Conservation (phyloP, 352 stramenopile species). For the Hyaloperonospora brassicae region DNA sequence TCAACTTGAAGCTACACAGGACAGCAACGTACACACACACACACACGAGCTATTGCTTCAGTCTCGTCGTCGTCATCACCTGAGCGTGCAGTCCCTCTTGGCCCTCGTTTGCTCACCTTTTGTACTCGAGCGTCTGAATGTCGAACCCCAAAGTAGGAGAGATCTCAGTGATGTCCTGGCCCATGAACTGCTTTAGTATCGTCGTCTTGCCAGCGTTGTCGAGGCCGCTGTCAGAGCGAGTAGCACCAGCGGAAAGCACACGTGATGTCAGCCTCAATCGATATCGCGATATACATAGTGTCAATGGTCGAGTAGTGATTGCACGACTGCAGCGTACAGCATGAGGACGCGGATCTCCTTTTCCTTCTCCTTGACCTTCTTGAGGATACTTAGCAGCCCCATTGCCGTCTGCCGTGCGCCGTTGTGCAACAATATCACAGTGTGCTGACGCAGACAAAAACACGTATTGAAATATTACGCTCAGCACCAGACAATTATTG, state of each 20-base stretch:
- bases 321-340: conserved; percentile 51
- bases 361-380: conserved; percentile 99
- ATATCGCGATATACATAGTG: not conserved
- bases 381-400: conserved; percentile 90
- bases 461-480: conserved; percentile 11
- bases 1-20: conserved; percentile 91
- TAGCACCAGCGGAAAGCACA: conserved; percentile 9
- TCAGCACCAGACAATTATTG: too few species aligned
- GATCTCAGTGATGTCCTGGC: conserved; percentile 95
- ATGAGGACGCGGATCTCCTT: conserved; percentile 98
- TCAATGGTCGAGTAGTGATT: not conserved
- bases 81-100: not conserved
- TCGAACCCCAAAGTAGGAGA: conserved; percentile 98
- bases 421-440: not conserved
- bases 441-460: conserved; percentile 1
- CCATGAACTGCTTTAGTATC: conserved; percentile 97
- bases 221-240: conserved; percentile 71
- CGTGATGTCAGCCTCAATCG: conserved; percentile 6
- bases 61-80: not conserved
- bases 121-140: conserved; percentile 98
- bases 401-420: conserved; percentile 30
- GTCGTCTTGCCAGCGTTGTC: conserved; percentile 99
- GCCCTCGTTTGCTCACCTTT: conserved; percentile 40
- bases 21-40: conserved; percentile 25
- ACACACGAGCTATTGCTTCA: not conserved